Base-by-base conservation (phyloP, 805 yeast genomes). In the Huiozyma naganishii region DNA sequence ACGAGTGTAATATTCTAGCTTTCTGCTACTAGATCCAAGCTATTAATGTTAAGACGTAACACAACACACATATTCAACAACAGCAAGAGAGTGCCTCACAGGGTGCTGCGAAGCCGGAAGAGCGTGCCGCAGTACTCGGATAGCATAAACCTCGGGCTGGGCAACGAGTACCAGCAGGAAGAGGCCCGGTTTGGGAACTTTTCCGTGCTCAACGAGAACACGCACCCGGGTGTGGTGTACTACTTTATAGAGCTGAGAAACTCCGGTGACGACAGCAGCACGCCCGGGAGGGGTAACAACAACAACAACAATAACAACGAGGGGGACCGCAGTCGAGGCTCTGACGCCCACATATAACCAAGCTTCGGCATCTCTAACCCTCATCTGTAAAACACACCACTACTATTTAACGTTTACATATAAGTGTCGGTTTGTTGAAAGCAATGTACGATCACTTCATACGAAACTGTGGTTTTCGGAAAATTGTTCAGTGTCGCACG, bases 171-270 rank as follows among this genome's bases (percentile, higher is more conserved):
- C 28, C 13, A 11, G 17, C 32, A 27, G 11, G 37, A 39, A 10
- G 49, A 38, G 9, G 29, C 38, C 5, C 40, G 46, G 23, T 43
- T 29, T 9, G 51, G 50, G 12, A 47, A 44, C 28, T 46, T 47
- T 13, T 36, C 45, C 8, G 45, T 45, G 11, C 32, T 41, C 27
- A 44, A 48, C 28, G 50, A 50, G 28, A 40, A 36, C 27, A 42
- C 40, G 8, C 49, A 48, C 27, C 53, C 52, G 1, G 48, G 48
- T 5, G 52, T 48, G 1, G 44, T 50, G 4, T 50, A 50, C 34
- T 50, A 50, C 34, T 46, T 50, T 13, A 39, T 49, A 5, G 41
- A 49, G 35, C 9, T 49, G 12, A 29, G 40, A 5, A 40, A 40
- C 30, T 44, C 48, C 28, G 30, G 32, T 8, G 39, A 13, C 7